These are phyloP conservation scores for Xylaria polymorpha DNA, from an alignment of 2,329 filamentous ascomycete species.

Conservation along the genomic window DNA sequence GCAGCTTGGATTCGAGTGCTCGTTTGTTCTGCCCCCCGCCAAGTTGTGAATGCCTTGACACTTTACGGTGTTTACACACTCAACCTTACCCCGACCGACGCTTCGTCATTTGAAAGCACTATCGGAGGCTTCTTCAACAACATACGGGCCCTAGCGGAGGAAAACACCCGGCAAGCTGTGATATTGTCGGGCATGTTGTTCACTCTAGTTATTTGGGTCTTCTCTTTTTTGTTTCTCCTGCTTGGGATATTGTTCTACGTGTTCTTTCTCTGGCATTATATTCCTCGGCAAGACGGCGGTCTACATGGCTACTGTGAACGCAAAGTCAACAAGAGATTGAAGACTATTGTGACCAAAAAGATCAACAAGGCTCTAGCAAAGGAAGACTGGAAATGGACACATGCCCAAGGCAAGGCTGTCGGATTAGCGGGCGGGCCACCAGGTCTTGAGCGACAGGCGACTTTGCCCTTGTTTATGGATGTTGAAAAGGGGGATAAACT, in stretches of 20 bases:
- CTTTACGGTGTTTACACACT: constrained; percentile 84
- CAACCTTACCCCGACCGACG: constrained; percentile 72
- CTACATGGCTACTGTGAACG: constrained; percentile 88
- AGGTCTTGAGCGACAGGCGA: constrained; percentile 68
- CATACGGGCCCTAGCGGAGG: constrained; percentile 75
- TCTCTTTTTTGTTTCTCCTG: constrained; percentile 81
- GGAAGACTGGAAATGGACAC: constrained; percentile 71
- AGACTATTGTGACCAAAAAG: constrained; percentile 85
- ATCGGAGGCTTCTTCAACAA: constrained; percentile 86
- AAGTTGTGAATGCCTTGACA: constrained; percentile 90
- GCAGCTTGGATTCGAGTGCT: constrained; percentile 87
- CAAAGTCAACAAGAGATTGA: constrained; percentile 88
- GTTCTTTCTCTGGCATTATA: constrained; percentile 91
- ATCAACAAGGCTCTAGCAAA: constrained; percentile 89
- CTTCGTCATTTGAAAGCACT: constrained; percentile 67
- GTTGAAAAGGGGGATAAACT: constrained; percentile 62
- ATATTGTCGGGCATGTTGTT: constrained; percentile 93
- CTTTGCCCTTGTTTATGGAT: constrained; percentile 71
- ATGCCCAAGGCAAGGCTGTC: constrained; percentile 62
- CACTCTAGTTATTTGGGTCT: constrained; percentile 88
- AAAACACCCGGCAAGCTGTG: constrained; percentile 81
- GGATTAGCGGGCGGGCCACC: constrained; percentile 66
- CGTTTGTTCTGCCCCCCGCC: constrained; percentile 90
- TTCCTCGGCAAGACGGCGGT: constrained; percentile 82
- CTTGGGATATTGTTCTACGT: constrained; percentile 82